Base-by-base conservation (phyloP, 441 rosid species). In the Croton laevigatus region DNA sequence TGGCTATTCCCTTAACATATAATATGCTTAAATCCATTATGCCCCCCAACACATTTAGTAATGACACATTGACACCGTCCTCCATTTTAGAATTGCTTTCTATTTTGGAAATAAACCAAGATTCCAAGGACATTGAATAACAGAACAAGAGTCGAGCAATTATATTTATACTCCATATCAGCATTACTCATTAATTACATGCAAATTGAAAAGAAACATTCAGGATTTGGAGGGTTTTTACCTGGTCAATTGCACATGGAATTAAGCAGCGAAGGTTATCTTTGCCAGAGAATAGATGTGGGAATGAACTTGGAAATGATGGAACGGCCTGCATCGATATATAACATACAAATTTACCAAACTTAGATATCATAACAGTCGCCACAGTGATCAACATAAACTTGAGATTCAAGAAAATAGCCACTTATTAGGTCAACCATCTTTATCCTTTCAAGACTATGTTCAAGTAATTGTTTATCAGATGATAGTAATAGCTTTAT, bases 241-340 rank as follows among this genome's bases (percentile, higher is more conserved):
- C 98, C 96, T 94, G 96, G 75, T 94, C 96, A 73, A 94, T 91
- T 22, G 97, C 98, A 74, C 98, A 94, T 44, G 98, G 98, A 78
- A 94, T 90, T 83, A 94, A 81, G 80, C 97, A 94, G 64, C 89
- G 91, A 62, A 90, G 90, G 40, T 86, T 76, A 74, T 88, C 88
- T 68, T 82, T 82, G 32, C 89, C 93, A 5, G 88, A 67, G 78
- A 94, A 94, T 38, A 91, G 75, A 70, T 94, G 96, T 2, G 97
- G 97, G 70, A 94, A 94, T 66, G 97, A 91, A 58, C 91, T 89
- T 12, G 97, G 91, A 83, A 91, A 94, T 10, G 97, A 90, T 62
- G 98, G 97, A 73, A 85, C 98, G 32, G 97, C 98, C 96, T 91
- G 88, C 78, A 82, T 19, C 40, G 67, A 70, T 38, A 73, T 27